These are phyloP conservation scores for Amanita jacksonii DNA, from an alignment of 768 basidiomycete species.

Conservation along the genomic window DNA sequence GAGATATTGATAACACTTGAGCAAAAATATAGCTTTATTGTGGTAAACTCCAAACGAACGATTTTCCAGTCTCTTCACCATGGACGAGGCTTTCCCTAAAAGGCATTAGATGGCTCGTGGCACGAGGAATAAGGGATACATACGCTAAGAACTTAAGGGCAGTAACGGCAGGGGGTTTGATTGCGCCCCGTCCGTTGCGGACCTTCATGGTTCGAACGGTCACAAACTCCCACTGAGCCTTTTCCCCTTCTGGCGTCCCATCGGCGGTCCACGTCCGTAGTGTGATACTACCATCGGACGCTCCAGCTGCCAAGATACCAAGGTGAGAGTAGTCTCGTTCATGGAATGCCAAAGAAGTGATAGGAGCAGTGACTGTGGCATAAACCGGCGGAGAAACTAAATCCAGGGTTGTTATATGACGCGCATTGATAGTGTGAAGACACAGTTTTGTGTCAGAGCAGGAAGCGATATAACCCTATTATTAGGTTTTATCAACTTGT, in stretches of 20 bases:
- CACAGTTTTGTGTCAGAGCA: constrained; percentile 65
- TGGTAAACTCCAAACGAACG: constrained; percentile 48
- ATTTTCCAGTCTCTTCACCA: constrained; percentile 55
- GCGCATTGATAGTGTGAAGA: constrained; percentile 81
- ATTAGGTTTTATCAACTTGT: neutral
- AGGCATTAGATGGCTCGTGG: neutral
- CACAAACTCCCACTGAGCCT: constrained; percentile 68
- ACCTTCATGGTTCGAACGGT: constrained; percentile 60
- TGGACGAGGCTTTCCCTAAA: constrained; percentile 50
- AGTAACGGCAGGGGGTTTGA: constrained; percentile 43
- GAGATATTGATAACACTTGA: neutral
- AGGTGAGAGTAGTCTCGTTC: constrained; percentile 78
- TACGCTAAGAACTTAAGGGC: constrained; percentile 81
- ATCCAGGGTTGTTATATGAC: constrained; percentile 64
- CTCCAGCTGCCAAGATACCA: constrained; percentile 75
- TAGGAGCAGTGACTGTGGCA: constrained; percentile 37
- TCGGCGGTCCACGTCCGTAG: constrained; percentile 83
- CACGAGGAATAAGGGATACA: constrained; percentile 11
- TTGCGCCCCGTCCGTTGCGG: constrained; percentile 26
- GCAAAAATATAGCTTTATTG: constrained; percentile 24
- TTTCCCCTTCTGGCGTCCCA: constrained; percentile 54
- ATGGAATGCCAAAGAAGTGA: constrained; percentile 78
- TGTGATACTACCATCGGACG: constrained; percentile 64
- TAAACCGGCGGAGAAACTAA: constrained; percentile 36
- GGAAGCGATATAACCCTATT: constrained; percentile 79